Conservation (phyloP, 1,284 basidiomycete species). For the Ceratobasidium sp. region DNA sequence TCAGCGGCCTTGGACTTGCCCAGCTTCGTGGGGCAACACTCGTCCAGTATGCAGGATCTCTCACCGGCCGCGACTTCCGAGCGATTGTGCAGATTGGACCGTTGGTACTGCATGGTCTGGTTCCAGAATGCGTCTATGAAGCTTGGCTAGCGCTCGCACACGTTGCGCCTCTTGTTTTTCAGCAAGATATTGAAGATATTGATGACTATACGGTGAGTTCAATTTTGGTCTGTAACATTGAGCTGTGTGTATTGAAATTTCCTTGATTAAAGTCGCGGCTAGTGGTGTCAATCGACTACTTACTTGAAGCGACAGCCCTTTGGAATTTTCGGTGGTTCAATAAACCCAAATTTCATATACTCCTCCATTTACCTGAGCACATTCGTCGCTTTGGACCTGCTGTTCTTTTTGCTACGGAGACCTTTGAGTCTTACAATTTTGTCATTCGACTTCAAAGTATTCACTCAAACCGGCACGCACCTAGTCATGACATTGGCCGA, state of each 20-base stretch:
- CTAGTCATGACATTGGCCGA: conserved; percentile 60
- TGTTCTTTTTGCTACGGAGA: conserved; percentile 61
- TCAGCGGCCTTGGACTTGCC: conserved; percentile 53
- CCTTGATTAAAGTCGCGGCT: conserved; percentile 43
- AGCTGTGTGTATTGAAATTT: background rate
- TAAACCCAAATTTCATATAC: conserved; percentile 59
- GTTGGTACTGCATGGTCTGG: conserved; percentile 57
- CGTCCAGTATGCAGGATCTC: conserved; percentile 55
- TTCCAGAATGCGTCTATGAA: conserved; percentile 49
- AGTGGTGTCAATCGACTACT: conserved; percentile 54
- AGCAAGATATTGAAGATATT: conserved; percentile 57
- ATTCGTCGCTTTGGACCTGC: conserved; percentile 59
- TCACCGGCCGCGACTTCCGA: conserved; percentile 58
- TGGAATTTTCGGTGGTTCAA: conserved; percentile 59
- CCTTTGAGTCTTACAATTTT: conserved; percentile 64
- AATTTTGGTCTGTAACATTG: too few relatives aligned
- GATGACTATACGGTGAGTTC: conserved; percentile 45
- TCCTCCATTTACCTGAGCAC: conserved; percentile 51
- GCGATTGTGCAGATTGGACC: conserved; percentile 58
- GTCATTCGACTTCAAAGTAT: conserved; percentile 61
- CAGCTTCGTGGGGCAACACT: conserved; percentile 52
- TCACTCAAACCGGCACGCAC: conserved; percentile 62
- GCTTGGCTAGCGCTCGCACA: conserved; percentile 57
- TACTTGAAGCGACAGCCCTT: conserved; percentile 53
- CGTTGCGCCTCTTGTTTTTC: conserved; percentile 58